These are phyloP conservation scores for Heliophila coronopifolia DNA, from an alignment of 441 rosid species.

Conservation along the genomic window DNA sequence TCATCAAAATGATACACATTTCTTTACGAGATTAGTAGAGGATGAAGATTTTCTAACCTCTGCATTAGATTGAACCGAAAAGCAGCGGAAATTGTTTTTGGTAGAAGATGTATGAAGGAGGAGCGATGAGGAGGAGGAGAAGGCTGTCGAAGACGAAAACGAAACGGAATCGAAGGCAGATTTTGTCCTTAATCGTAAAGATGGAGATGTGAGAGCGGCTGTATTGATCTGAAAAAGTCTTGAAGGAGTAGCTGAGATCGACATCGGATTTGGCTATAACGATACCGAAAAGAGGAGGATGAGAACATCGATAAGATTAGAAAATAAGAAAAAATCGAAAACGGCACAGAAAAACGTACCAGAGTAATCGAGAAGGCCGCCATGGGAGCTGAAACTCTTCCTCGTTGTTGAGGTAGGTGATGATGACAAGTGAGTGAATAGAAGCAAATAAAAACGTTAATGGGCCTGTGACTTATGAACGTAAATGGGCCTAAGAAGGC, in stretches of 20 bases:
- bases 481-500: slow-evolving; percentile 5
- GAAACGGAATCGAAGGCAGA: slow-evolving; percentile 27
- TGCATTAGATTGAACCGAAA: slow-evolving; percentile 54
- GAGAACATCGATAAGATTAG: neutral
- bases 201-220: slow-evolving; percentile 20
- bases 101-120: slow-evolving; percentile 33
- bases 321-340: neutral
- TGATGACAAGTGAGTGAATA: too few relatives aligned
- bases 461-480: neutral
- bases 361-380: slow-evolving; percentile 46
- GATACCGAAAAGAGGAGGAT: neutral
- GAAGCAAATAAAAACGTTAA: too few relatives aligned
- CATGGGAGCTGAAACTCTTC: slow-evolving; percentile 36
- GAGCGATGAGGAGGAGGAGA: slow-evolving; percentile 37
- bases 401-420: slow-evolving; percentile 5
- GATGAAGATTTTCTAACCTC: slow-evolving; percentile 55
- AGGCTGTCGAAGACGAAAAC: slow-evolving; percentile 33
- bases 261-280: slow-evolving; percentile 47
- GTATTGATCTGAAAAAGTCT: slow-evolving; percentile 31
- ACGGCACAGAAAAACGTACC: slow-evolving; percentile 28
- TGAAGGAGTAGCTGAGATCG: slow-evolving; percentile 36
- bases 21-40: neutral
- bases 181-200: slow-evolving; percentile 25
- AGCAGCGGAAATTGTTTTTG: slow-evolving; percentile 27
- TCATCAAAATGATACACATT: neutral